Percentiles rank a stretch among this genome's conserved stretches.
Conservation (phyloP, 345 rosid genomes). For the Gynandropsis gynandra region DNA sequence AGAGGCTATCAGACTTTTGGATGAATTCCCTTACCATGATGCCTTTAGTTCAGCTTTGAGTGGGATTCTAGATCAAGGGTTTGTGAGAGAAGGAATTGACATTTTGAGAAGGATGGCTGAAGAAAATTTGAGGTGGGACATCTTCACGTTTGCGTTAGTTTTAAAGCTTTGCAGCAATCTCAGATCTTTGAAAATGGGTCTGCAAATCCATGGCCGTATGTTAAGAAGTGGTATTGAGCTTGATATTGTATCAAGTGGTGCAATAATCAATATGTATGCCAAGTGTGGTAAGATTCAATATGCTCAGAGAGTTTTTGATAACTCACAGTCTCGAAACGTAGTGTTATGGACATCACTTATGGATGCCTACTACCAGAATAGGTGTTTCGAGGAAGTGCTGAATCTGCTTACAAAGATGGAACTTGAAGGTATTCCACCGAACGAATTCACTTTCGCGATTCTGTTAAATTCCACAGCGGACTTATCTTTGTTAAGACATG, state of each 20-base stretch:
- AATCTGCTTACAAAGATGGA: constrained; percentile 45
- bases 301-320: constrained; percentile 48
- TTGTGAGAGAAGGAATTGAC: constrained; percentile 40
- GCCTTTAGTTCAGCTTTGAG: constrained; percentile 51
- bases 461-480: constrained; percentile 56
- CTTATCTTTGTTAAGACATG: constrained; percentile 48
- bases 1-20: constrained; percentile 38
- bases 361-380: constrained; percentile 63
- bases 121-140: constrained; percentile 42
- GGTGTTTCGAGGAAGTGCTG: constrained; percentile 62
- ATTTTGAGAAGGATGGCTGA: constrained; percentile 41
- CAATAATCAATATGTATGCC: constrained; percentile 70
- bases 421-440: constrained; percentile 37
- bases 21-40: constrained; percentile 39
- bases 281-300: constrained; percentile 45
- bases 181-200: constrained; percentile 46
- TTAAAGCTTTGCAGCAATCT: constrained; percentile 48
- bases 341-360: constrained; percentile 57
- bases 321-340: constrained; percentile 36
- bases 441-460: constrained; percentile 58
- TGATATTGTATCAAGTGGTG: constrained; percentile 38
- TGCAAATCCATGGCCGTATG: constrained; percentile 49
- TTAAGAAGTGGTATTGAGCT: constrained; percentile 29
- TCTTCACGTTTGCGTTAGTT: constrained; percentile 41
- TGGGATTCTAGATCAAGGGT: constrained; percentile 48